phyloP scores from a whole-genome alignment of 805 yeast species.

The Ogataea sp. region DNA sequence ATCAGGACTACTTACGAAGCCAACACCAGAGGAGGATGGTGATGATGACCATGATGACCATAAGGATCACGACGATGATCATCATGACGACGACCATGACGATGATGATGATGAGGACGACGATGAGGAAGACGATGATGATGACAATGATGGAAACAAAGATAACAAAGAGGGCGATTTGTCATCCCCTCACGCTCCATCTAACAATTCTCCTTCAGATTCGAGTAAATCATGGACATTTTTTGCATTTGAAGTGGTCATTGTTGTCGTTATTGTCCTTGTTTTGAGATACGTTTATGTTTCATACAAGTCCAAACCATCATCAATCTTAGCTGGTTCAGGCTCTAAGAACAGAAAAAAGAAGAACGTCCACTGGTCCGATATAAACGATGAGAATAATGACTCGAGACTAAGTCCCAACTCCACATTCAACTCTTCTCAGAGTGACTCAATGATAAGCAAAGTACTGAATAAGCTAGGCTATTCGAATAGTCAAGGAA shows the following conservation, averaged over 20 bases:
- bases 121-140: too few relatives aligned
- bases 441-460: conserved; percentile 5
- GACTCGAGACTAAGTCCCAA: too few relatives aligned
- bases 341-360: conserved; percentile 14
- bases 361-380: conserved; percentile 28
- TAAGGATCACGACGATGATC: too few relatives aligned
- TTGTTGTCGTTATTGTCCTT: conserved; percentile 13
- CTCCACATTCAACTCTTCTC: background rate
- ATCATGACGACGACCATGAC: too few relatives aligned
- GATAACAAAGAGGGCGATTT: too few relatives aligned
- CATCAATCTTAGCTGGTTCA: conserved; percentile 8
- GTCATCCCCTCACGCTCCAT: background rate
- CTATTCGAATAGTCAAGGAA: conserved; percentile 20
- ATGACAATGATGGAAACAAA: too few relatives aligned
- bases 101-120: background rate
- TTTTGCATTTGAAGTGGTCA: conserved; percentile 16
- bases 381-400: conserved; percentile 4
- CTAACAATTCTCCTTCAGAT: background rate
- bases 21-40: too few relatives aligned
- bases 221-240: background rate
- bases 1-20: background rate
- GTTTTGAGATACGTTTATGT: conserved; percentile 18
- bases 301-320: conserved; percentile 11
- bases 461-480: conserved; percentile 25
- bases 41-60: too few relatives aligned